These are phyloP conservation scores for Coniosporium apollinis DNA, from an alignment of 495 filamentous ascomycete species.

Conservation along the genomic window DNA sequence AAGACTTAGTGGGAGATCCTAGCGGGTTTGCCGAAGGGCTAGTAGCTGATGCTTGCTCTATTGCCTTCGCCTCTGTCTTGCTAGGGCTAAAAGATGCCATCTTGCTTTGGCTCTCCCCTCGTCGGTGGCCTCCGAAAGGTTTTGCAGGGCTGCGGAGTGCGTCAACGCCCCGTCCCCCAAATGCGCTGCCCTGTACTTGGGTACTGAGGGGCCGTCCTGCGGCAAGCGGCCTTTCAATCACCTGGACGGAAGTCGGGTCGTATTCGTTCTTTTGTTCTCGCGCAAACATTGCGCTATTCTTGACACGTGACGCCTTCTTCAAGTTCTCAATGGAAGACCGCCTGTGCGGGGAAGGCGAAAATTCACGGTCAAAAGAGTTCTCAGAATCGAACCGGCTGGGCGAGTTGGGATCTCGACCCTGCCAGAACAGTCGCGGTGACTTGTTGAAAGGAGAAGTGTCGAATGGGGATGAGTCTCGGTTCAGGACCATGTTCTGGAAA, in stretches of 20 bases:
- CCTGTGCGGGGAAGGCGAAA: slow-evolving; percentile 48
- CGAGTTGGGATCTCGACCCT: slow-evolving; percentile 48
- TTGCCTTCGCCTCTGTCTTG: slow-evolving; percentile 7
- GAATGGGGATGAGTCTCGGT: slow-evolving; percentile 54
- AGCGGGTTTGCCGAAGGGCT: slow-evolving; percentile 1
- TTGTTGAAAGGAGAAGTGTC: slow-evolving; percentile 33
- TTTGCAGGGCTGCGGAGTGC: slow-evolving; percentile 26
- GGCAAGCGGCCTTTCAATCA: slow-evolving; percentile 64
- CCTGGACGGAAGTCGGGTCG: slow-evolving; percentile 58
- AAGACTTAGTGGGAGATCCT: slow-evolving; percentile 72
- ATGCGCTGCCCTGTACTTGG: slow-evolving; percentile 48
- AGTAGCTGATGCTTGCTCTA: slow-evolving; percentile 2
- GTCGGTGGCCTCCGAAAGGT: slow-evolving; percentile 19
- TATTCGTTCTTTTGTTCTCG: slow-evolving; percentile 80
- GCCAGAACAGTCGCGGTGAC: slow-evolving; percentile 68
- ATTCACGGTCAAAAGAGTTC: slow-evolving; percentile 47
- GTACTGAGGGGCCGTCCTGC: slow-evolving; percentile 38
- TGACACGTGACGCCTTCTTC: slow-evolving; percentile 83
- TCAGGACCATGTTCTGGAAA: slow-evolving; percentile 31
- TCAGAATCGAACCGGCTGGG: slow-evolving; percentile 48
- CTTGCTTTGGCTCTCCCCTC: slow-evolving; percentile 21
- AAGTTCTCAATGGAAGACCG: slow-evolving; percentile 85
- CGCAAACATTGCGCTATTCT: slow-evolving; percentile 90
- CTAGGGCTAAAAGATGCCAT: slow-evolving; percentile 19
- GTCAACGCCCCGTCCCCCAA: slow-evolving; percentile 28